phyloP scores from a whole-genome alignment of 1,284 basidiomycete species.

The Cryptococcus neoformans region DNA sequence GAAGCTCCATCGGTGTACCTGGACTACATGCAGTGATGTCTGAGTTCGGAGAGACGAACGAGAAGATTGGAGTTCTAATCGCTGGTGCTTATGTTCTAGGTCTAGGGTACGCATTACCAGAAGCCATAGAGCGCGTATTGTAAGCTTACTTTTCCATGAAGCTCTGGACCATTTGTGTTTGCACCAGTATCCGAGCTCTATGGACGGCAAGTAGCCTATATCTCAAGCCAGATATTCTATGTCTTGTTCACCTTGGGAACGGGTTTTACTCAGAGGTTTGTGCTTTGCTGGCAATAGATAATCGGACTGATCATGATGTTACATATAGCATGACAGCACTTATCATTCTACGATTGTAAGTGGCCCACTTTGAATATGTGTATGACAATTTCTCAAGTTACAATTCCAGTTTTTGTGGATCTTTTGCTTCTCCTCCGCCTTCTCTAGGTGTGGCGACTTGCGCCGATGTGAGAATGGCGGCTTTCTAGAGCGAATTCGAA shows the following conservation, averaged over 20 bases:
- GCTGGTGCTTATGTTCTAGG: conserved; percentile 44
- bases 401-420: conserved; percentile 36
- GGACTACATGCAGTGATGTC: conserved; percentile 31
- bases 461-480: conserved; percentile 35
- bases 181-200: conserved; percentile 52
- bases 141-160: conserved; percentile 2
- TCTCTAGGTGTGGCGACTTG: conserved; percentile 47
- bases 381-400: background rate
- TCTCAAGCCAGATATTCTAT: conserved; percentile 30
- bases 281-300: background rate
- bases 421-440: conserved; percentile 41
- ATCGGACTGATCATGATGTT: background rate
- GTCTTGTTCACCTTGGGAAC: conserved; percentile 43
- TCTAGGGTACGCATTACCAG: conserved; percentile 29
- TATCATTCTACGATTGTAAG: conserved; percentile 43
- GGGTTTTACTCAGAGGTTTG: conserved; percentile 39
- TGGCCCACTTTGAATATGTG: background rate
- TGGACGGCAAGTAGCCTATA: conserved; percentile 50
- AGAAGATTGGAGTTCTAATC: conserved; percentile 40
- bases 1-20: conserved; percentile 43
- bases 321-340: conserved; percentile 30
- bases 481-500: background rate
- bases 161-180: conserved; percentile 51
- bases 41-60: conserved; percentile 35
- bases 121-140: no score